phyloP scores from a whole-genome alignment of 129 eudicot genomes.

The Lactuca saligna region DNA sequence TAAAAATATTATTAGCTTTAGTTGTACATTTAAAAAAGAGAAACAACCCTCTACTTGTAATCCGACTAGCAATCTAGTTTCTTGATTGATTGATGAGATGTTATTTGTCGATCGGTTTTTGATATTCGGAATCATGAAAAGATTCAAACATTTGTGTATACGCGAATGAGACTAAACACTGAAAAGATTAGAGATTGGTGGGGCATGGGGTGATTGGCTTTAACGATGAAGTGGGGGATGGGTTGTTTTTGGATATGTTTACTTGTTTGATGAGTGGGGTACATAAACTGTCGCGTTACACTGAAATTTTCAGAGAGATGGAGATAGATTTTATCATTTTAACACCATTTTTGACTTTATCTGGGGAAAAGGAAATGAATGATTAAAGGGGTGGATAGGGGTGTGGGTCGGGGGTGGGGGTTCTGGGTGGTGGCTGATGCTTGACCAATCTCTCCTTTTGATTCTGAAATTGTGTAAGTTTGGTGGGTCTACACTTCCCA shows the following conservation, averaged over 20 bases:
- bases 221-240: slow-evolving; percentile 30
- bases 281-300: slow-evolving; percentile 24
- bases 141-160: background rate
- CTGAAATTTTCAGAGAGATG: slow-evolving; percentile 21
- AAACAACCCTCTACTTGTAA: slow-evolving; percentile 10
- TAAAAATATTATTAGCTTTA: slow-evolving; percentile 19
- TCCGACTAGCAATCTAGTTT: slow-evolving; percentile 1
- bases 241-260: slow-evolving; percentile 30
- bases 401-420: slow-evolving; percentile 24
- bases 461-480: slow-evolving; percentile 19
- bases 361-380: slow-evolving; percentile 22
- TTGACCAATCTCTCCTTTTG: slow-evolving; percentile 32
- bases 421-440: slow-evolving; percentile 15
- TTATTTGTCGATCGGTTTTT: background rate
- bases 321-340: slow-evolving; percentile 13
- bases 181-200: slow-evolving; percentile 13
- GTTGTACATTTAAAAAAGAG: slow-evolving; percentile 27
- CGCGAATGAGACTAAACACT: background rate
- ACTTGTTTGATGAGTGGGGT: slow-evolving; percentile 36
- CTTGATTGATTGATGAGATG: slow-evolving; percentile 13
- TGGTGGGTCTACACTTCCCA: slow-evolving; percentile 32
- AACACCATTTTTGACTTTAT: slow-evolving; percentile 19
- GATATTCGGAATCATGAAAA: background rate
- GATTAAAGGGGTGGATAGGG: slow-evolving; percentile 38
- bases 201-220: slow-evolving; percentile 24